Conservation (phyloP, 2,329 filamentous ascomycete genomes). For the Ophidiomyces ophidiicola region DNA sequence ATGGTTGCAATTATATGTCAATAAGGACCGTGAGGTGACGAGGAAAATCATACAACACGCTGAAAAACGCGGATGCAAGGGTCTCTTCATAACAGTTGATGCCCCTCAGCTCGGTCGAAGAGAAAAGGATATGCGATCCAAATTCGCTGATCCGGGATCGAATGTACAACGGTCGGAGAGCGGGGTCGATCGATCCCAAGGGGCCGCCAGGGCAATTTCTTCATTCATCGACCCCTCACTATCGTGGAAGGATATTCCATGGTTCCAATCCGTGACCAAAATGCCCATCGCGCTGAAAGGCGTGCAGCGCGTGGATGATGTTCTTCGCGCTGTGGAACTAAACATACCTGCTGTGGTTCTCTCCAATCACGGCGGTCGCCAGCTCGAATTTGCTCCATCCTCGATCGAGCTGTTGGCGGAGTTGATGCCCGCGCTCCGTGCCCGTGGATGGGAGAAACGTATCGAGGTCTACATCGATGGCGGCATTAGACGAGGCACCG, state of each 20-base stretch:
- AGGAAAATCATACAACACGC: constrained; percentile 83
- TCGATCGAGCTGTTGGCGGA: constrained; percentile 84
- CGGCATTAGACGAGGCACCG: constrained; percentile 76
- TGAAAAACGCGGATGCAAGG: constrained; percentile 82
- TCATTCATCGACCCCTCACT: constrained; percentile 94
- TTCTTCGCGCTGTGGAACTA: constrained; percentile 67
- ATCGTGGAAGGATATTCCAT: constrained; percentile 85
- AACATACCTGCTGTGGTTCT: constrained; percentile 84
- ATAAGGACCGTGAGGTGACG: constrained; percentile 87
- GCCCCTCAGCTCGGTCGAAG: constrained; percentile 87
- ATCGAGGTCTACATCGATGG: constrained; percentile 89
- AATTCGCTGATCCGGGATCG: constrained; percentile 73
- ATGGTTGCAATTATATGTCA: constrained; percentile 96
- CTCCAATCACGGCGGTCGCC: constrained; percentile 89
- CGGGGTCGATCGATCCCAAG: constrained; percentile 70
- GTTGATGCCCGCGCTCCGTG: constrained; percentile 74
- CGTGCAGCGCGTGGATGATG: constrained; percentile 90
- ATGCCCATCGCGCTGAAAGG: constrained; percentile 97
- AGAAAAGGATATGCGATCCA: constrained; percentile 95
- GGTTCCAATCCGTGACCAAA: constrained; percentile 78
- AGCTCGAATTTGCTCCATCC: constrained; percentile 82
- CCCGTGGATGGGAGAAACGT: constrained; percentile 58
- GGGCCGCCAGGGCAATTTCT: constrained; percentile 86
- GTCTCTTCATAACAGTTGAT: constrained; percentile 95
- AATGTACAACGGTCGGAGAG: constrained; percentile 62